A percentile compares a stretch with the other conserved stretches of the same genome.
phyloP scores from a whole-genome alignment of 1,139 yeast genomes.

The Wickerhamomyces sp. region DNA sequence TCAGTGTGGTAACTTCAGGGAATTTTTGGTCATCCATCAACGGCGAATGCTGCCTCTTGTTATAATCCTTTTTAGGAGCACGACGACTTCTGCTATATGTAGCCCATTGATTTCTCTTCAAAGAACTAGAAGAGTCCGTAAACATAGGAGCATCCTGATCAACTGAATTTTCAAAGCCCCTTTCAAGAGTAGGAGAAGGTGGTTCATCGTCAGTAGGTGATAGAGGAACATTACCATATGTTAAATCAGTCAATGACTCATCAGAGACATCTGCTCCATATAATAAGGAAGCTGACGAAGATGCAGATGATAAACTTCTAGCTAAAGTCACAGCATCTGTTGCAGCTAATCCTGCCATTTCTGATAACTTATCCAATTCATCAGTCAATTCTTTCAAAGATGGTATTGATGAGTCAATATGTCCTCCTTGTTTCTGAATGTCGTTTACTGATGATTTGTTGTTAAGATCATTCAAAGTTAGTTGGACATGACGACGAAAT shows the following conservation, averaged over 20 bases:
- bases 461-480: constrained; percentile 71
- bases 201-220: not conserved
- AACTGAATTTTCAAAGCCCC: constrained; percentile 9
- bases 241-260: too few relatives aligned
- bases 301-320: constrained; percentile 57
- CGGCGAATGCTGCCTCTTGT: constrained; percentile 20
- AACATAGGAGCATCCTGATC: constrained; percentile 25
- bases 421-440: constrained; percentile 4
- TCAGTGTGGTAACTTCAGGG: not conserved
- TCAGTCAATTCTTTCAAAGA: constrained; percentile 63
- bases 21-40: constrained; percentile 8
- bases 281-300: constrained; percentile 41
- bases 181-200: not conserved
- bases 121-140: constrained; percentile 21
- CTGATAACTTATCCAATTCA: constrained; percentile 61
- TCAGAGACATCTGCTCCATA: not conserved
- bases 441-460: constrained; percentile 29
- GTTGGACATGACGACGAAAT: constrained; percentile 76
- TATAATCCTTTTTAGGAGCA: constrained; percentile 6
- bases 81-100: constrained; percentile 29
- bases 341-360: constrained; percentile 68
- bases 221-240: too few relatives aligned
- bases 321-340: constrained; percentile 74
- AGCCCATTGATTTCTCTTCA: constrained; percentile 33
- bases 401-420: constrained; percentile 30